These are phyloP conservation scores for Globisporangium iwayamae DNA, from an alignment of 352 stramenopile species.

Conservation along the genomic window DNA sequence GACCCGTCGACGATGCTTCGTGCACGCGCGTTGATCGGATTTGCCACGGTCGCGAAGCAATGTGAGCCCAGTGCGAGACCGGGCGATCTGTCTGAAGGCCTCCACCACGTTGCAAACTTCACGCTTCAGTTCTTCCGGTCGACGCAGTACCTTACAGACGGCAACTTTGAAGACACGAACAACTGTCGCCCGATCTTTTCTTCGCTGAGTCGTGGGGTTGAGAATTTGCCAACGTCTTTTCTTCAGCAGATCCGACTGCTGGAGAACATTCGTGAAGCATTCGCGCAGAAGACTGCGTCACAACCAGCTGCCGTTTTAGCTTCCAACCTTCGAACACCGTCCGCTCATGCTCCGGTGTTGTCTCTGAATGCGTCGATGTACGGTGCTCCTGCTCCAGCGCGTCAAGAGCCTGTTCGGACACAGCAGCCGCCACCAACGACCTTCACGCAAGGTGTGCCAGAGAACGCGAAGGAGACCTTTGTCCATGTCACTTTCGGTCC, in stretches of 20 bases:
- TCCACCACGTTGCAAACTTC: slow-evolving; percentile 77
- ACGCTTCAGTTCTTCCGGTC: slow-evolving; percentile 69
- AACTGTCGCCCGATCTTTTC: slow-evolving; percentile 54
- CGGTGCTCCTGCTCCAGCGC: not conserved
- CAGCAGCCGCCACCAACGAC: not conserved
- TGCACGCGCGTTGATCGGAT: slow-evolving; percentile 44
- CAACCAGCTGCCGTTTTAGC: slow-evolving; percentile 10
- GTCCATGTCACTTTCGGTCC: slow-evolving; percentile 64
- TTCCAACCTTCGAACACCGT: slow-evolving; percentile 12
- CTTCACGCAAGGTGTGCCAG: not conserved
- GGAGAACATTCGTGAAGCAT: slow-evolving; percentile 52
- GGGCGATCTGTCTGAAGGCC: slow-evolving; percentile 52
- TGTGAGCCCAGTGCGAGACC: slow-evolving; percentile 41
- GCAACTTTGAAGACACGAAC: slow-evolving; percentile 60
- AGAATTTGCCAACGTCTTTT: slow-evolving; percentile 66
- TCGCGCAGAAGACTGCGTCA: slow-evolving; percentile 23
- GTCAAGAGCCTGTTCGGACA: not conserved
- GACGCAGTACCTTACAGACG: slow-evolving; percentile 50
- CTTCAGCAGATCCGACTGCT: slow-evolving; percentile 66
- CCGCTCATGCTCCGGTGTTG: not conserved
- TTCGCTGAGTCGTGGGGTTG: slow-evolving; percentile 33
- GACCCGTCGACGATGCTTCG: slow-evolving; percentile 59
- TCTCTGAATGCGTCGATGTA: slow-evolving; percentile 11
- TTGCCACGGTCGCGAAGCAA: slow-evolving; percentile 50
- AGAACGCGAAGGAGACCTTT: slow-evolving; percentile 28